Conservation (phyloP, 163 green algal genomes). For the Coccomyxa subellipsoidea region DNA sequence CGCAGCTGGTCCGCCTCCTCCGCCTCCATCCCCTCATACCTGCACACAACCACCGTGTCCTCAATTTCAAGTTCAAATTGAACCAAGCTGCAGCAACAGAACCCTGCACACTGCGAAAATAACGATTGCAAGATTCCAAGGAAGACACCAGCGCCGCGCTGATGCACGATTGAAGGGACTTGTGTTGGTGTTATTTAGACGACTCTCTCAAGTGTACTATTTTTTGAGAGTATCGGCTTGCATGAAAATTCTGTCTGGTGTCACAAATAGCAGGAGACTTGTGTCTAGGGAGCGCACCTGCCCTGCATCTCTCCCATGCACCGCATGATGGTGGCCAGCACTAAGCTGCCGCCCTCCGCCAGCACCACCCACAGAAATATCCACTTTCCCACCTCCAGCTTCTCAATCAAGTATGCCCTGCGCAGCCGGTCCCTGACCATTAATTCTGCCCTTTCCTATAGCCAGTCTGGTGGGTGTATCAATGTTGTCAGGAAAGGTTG, state of each 20-base stretch:
- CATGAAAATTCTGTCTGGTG: no score
- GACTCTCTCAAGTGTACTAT: no score
- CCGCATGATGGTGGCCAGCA: constrained; percentile 5
- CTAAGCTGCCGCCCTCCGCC: constrained; percentile 1
- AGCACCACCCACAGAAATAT: constrained; percentile 26
- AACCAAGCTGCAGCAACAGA: background rate
- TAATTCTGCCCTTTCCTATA: no score
- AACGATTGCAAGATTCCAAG: no score
- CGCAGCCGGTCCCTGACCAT: background rate
- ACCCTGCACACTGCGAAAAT: no score
- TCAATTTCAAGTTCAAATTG: no score
- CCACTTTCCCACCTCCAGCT: constrained; percentile 20
- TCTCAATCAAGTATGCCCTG: constrained; percentile 20
- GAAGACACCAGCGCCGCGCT: no score
- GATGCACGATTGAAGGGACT: no score
- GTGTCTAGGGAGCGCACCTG: background rate
- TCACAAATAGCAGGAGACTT: background rate
- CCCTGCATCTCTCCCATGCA: constrained; percentile 12
- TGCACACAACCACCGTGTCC: background rate
- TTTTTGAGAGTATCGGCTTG: no score
- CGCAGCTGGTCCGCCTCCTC: constrained; percentile 7
- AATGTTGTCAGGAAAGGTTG: no score
- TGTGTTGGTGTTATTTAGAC: no score
- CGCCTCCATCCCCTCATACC: constrained; percentile 7
- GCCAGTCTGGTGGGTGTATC: no score